Evolutionary conservation across 1,139 yeast genomes (phyloP).

Genomic region (Hyphopichia wangnamkhiaoensis): DNA sequence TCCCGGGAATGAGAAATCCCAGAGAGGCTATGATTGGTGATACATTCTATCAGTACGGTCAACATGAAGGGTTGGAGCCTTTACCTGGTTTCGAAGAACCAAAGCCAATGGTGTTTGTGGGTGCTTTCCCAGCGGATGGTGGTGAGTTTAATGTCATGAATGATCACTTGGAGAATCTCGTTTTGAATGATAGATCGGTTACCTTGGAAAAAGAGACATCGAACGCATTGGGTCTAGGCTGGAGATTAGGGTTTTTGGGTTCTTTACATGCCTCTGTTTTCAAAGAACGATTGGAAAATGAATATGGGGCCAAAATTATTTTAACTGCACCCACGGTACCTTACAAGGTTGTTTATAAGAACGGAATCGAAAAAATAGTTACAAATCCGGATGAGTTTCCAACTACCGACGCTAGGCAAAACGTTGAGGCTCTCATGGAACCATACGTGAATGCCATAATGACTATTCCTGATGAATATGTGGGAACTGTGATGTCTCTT

Average conservation of each 20-base stretch:
- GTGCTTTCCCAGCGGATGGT: constrained; percentile 97
- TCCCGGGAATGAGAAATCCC: constrained; percentile 91
- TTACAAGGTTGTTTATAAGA: constrained; percentile 64
- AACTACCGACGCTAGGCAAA: constrained; percentile 43
- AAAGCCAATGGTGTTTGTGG: constrained; percentile 97
- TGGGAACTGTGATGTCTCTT: constrained; percentile 82
- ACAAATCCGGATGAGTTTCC: constrained; percentile 96
- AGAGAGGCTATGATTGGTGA: constrained; percentile 91
- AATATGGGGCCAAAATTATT: constrained; percentile 89
- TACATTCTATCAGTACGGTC: constrained; percentile 73
- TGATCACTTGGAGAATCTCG: constrained; percentile 85
- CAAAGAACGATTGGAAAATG: constrained; percentile 86
- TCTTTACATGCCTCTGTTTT: constrained; percentile 94
- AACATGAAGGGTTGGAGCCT: constrained; percentile 63
- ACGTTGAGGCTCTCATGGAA: constrained; percentile 67
- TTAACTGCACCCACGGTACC: constrained; percentile 98
- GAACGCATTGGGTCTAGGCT: constrained; percentile 93
- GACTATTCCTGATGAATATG: constrained; percentile 87
- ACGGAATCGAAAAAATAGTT: constrained; percentile 65
- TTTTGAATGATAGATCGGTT: constrained; percentile 89
- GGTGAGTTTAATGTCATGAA: constrained; percentile 86
- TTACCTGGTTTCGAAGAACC: constrained; percentile 96
- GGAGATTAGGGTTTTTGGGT: constrained; percentile 95
- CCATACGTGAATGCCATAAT: constrained; percentile 90
- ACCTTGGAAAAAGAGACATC: constrained; percentile 89